These are phyloP conservation scores for Limtongozyma cylindracea DNA, from an alignment of 805 yeast species.

Conservation along the genomic window DNA sequence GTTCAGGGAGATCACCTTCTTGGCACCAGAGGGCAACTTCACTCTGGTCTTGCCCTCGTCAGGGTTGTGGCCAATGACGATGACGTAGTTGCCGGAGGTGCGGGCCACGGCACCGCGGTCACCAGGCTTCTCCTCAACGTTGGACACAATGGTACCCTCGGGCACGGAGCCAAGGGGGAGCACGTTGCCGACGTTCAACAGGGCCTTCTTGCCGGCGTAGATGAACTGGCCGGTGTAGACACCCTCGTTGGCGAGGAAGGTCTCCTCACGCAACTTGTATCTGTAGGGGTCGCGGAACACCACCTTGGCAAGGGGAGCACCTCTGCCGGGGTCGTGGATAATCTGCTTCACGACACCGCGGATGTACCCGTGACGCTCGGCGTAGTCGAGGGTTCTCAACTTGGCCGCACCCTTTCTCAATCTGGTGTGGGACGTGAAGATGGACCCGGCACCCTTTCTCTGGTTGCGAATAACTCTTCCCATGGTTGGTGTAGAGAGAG, in stretches of 20 bases:
- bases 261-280: slow-evolving; percentile 94
- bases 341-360: slow-evolving; percentile 98
- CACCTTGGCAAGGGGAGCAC: slow-evolving; percentile 99
- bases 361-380: slow-evolving; percentile 99
- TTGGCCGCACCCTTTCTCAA: slow-evolving; percentile 99
- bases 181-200: slow-evolving; percentile 90
- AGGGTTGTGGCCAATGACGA: slow-evolving; percentile 97
- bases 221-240: slow-evolving; percentile 98
- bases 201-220: slow-evolving; percentile 97
- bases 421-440: slow-evolving; percentile 99
- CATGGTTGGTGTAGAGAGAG: no score
- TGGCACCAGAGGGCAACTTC: slow-evolving; percentile 97
- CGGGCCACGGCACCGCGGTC: slow-evolving; percentile 99
- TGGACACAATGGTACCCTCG: slow-evolving; percentile 97
- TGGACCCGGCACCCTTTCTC: slow-evolving; percentile 99
- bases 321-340: slow-evolving; percentile 99
- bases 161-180: slow-evolving; percentile 94
- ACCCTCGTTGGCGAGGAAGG: slow-evolving; percentile 98
- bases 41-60: slow-evolving; percentile 98
- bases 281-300: slow-evolving; percentile 99
- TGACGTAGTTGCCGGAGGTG: slow-evolving; percentile 98
- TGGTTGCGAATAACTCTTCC: slow-evolving; percentile 99
- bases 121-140: slow-evolving; percentile 97
- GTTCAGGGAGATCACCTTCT: slow-evolving; percentile 83
- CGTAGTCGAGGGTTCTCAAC: slow-evolving; percentile 95